A percentile compares a stretch with the other conserved stretches of the same genome.
Conservation (phyloP, 352 stramenopile genomes). For the Phytophthora aleatoria region DNA sequence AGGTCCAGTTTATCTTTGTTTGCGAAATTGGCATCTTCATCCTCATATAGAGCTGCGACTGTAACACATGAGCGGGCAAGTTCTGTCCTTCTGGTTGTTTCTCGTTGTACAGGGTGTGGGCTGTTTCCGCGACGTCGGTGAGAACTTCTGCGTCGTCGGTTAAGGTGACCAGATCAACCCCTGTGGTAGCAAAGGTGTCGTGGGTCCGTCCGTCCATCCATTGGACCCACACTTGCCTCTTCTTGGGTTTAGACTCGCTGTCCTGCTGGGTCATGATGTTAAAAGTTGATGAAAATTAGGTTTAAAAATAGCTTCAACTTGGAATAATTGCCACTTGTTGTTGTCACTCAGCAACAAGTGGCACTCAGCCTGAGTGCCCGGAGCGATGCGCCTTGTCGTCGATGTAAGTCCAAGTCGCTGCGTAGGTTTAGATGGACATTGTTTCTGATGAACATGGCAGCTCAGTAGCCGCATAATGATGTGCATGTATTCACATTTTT, state of each 20-base stretch:
- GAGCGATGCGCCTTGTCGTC: too few species aligned
- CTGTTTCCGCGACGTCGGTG: background rate
- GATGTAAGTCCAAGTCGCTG: too few species aligned
- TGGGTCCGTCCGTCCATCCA: background rate
- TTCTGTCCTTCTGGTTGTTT: background rate
- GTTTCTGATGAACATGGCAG: too few species aligned
- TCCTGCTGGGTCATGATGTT: background rate
- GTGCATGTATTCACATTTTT: constrained; percentile 6
- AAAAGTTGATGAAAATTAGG: too few species aligned
- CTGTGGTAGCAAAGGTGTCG: background rate
- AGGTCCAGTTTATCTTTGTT: background rate
- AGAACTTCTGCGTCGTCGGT: background rate
- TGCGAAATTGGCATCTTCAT: background rate
- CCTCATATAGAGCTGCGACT: background rate
- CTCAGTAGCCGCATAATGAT: too few species aligned
- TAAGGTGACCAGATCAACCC: background rate
- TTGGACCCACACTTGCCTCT: background rate
- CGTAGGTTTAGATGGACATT: too few species aligned
- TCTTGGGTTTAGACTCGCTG: background rate
- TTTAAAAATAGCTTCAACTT: too few species aligned
- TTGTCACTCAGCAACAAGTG: too few species aligned
- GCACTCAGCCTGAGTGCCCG: too few species aligned
- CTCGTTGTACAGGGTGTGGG: background rate
- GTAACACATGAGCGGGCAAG: background rate
- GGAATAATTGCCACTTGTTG: too few species aligned